Percentiles rank a stretch among this genome's conserved stretches.
Conservation (phyloP, 768 basidiomycete genomes). For the Pulveroboletus ravenelii region DNA sequence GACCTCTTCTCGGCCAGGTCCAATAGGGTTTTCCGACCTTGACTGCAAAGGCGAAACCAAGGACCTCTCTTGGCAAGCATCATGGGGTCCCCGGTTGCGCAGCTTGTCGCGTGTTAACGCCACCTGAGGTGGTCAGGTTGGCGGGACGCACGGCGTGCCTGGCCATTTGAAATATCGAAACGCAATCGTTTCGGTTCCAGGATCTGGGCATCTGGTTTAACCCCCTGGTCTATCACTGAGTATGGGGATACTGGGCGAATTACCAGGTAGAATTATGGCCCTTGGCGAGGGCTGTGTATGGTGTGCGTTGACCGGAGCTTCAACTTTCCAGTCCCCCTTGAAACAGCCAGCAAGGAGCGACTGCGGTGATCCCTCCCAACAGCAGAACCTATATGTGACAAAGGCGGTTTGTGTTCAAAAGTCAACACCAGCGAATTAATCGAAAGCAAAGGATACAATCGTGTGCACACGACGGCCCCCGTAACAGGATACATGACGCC, state of each 20-base stretch:
- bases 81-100: no score
- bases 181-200: slow-evolving; percentile 10
- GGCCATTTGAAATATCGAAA: slow-evolving; percentile 19
- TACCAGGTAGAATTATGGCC: neutral
- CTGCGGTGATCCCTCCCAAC: neutral
- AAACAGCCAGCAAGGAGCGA: neutral
- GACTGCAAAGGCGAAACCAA: neutral
- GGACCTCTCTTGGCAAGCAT: neutral
- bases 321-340: neutral
- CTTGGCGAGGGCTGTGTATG: neutral
- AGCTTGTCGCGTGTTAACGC: neutral
- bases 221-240: neutral
- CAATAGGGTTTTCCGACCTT: neutral
- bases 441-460: no score
- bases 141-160: no score
- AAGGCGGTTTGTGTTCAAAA: neutral
- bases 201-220: neutral
- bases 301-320: slow-evolving; percentile 5
- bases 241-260: neutral
- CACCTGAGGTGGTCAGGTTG: no score
- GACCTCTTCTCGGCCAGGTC: neutral
- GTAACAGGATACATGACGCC: no score
- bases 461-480: no score
- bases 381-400: neutral
- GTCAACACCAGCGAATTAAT: neutral